Conservation (phyloP, 1,139 yeast genomes). For the Geotrichum restrictum region DNA sequence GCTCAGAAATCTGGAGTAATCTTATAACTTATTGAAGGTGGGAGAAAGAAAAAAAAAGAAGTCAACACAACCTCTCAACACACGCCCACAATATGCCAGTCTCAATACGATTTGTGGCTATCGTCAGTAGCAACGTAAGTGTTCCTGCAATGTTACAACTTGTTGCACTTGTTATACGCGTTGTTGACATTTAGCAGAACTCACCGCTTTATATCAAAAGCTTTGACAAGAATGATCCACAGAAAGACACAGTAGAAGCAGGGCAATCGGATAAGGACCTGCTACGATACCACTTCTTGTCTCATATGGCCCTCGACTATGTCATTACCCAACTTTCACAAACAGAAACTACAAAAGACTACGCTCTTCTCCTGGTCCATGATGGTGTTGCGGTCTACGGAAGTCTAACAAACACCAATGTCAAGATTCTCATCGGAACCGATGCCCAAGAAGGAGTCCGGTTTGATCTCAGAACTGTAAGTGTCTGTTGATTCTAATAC, state of each 20-base stretch:
- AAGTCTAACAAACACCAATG: slow-evolving; percentile 40
- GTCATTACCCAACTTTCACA: slow-evolving; percentile 33
- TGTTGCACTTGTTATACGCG: background rate
- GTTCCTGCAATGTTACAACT: too few relatives aligned
- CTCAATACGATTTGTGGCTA: slow-evolving; percentile 33
- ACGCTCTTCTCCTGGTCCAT: slow-evolving; percentile 40
- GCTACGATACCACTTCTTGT: slow-evolving; percentile 39
- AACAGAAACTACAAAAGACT: slow-evolving; percentile 33
- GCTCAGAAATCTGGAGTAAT: too few relatives aligned
- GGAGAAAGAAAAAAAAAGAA: background rate
- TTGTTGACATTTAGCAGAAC: slow-evolving; percentile 26
- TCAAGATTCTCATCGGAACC: slow-evolving; percentile 41
- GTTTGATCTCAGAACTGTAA: slow-evolving; percentile 30
- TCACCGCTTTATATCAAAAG: slow-evolving; percentile 33
- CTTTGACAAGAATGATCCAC: slow-evolving; percentile 22
- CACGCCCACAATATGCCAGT: slow-evolving; percentile 29
- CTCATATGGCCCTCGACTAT: slow-evolving; percentile 45
- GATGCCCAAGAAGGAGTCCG: slow-evolving; percentile 35
- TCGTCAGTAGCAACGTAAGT: slow-evolving; percentile 34
- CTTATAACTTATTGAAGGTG: background rate
- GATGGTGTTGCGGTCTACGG: slow-evolving; percentile 45
- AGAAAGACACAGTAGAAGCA: slow-evolving; percentile 18
- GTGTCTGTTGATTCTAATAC: slow-evolving; percentile 12
- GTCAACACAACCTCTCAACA: slow-evolving; percentile 1
- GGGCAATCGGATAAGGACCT: slow-evolving; percentile 25